Conservation (phyloP, 2,329 filamentous ascomycete species). For the Aspergillus puulaauensis region DNA sequence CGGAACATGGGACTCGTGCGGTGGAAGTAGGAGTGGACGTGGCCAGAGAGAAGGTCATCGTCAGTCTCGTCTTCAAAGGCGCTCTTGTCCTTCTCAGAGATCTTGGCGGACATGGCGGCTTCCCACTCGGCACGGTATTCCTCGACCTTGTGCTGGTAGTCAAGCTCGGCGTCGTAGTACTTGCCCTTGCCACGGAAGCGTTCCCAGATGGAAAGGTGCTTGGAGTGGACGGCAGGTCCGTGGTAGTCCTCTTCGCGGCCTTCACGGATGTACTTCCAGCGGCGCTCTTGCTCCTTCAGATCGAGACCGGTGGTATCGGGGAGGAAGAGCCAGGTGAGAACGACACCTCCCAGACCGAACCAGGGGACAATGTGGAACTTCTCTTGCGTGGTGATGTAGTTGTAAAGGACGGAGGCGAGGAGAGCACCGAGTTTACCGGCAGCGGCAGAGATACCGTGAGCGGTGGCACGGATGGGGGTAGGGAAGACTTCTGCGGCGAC, state of each 20-base stretch:
- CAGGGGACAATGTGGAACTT: slow-evolving; percentile 94
- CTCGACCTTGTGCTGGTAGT: slow-evolving; percentile 79
- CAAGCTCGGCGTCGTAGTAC: slow-evolving; percentile 76
- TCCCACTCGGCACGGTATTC: slow-evolving; percentile 71
- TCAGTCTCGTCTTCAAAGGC: slow-evolving; percentile 40
- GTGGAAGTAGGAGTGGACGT: slow-evolving; percentile 55
- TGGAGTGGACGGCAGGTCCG: slow-evolving; percentile 85
- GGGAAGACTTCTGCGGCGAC: slow-evolving; percentile 96
- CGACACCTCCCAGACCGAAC: slow-evolving; percentile 85
- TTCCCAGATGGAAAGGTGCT: slow-evolving; percentile 88
- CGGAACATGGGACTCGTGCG: slow-evolving; percentile 49
- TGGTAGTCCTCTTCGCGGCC: slow-evolving; percentile 82
- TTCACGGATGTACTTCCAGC: slow-evolving; percentile 82
- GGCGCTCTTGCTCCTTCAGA: slow-evolving; percentile 93
- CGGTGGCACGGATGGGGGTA: slow-evolving; percentile 86
- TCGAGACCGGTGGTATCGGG: slow-evolving; percentile 97
- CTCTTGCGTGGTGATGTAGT: slow-evolving; percentile 81
- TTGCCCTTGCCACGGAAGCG: slow-evolving; percentile 74
- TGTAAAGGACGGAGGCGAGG: slow-evolving; percentile 84
- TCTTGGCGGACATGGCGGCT: slow-evolving; percentile 46
- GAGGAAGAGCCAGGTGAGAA: slow-evolving; percentile 81
- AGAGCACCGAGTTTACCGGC: slow-evolving; percentile 86
- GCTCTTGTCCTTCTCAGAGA: slow-evolving; percentile 48
- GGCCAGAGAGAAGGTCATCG: slow-evolving; percentile 48
- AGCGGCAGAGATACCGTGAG: slow-evolving; percentile 92